A percentile compares a stretch with the other conserved stretches of the same genome.
Conservation (phyloP, 352 stramenopile genomes). For the Globisporangium polare region DNA sequence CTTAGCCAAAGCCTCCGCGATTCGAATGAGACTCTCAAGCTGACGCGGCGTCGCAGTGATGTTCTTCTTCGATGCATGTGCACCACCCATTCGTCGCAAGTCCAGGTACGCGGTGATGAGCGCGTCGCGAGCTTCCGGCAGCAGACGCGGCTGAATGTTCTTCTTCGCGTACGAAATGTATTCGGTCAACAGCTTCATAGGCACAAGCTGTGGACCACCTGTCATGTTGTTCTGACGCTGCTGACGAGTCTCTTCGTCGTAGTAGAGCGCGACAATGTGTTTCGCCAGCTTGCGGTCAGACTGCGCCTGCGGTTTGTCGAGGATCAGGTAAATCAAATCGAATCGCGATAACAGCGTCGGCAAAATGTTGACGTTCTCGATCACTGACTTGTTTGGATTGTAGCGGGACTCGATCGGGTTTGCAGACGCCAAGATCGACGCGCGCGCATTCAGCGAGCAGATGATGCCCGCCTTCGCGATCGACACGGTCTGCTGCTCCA, state of each 20-base stretch:
- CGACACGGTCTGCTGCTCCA: slow-evolving; percentile 98
- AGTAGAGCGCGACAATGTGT: slow-evolving; percentile 98
- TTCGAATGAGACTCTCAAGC: slow-evolving; percentile 98
- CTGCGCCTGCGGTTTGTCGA: slow-evolving; percentile 95
- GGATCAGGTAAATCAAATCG: slow-evolving; percentile 99
- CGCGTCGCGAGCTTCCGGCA: slow-evolving; percentile 84
- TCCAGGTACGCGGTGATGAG: slow-evolving; percentile 94
- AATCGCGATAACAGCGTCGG: slow-evolving; percentile 96
- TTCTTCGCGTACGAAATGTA: slow-evolving; percentile 97
- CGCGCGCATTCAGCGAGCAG: slow-evolving; percentile 59
- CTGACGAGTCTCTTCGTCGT: slow-evolving; percentile 72
- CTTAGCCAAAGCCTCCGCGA: slow-evolving; percentile 95
- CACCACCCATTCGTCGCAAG: slow-evolving; percentile 73
- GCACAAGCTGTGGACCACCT: slow-evolving; percentile 55
- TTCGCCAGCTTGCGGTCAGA: slow-evolving; percentile 94
- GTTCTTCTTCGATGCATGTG: slow-evolving; percentile 83
- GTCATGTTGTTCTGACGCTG: slow-evolving; percentile 31
- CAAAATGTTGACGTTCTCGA: slow-evolving; percentile 49
- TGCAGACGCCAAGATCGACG: slow-evolving; percentile 97
- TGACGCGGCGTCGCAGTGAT: slow-evolving; percentile 98
- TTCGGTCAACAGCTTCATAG: slow-evolving; percentile 86
- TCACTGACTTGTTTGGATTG: slow-evolving; percentile 94
- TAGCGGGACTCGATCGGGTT: slow-evolving; percentile 99
- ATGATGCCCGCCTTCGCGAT: slow-evolving; percentile 99
- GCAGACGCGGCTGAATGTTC: slow-evolving; percentile 90